Conservation (phyloP, 2,329 filamentous ascomycete species). For the Volutella citrinella region DNA sequence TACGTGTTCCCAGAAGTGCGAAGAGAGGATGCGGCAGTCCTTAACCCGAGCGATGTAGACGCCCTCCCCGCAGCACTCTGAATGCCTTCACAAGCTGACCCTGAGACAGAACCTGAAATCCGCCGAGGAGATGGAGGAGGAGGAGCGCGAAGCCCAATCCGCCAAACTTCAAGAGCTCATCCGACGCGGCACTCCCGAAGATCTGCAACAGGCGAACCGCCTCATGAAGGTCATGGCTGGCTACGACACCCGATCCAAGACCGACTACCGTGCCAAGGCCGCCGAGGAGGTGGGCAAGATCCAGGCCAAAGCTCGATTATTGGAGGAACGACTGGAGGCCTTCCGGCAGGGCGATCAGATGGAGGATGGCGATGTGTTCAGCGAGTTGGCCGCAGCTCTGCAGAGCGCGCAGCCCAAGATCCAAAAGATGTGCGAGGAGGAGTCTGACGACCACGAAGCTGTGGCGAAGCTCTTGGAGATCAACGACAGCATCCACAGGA, state of each 20-base stretch:
- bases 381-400: constrained; percentile 85
- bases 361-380: constrained; percentile 62
- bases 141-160: constrained; percentile 90
- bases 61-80: background rate
- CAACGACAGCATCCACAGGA: constrained; percentile 97
- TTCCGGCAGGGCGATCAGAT: constrained; percentile 81
- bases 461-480: constrained; percentile 95
- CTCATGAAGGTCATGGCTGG: constrained; percentile 99
- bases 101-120: constrained; percentile 78
- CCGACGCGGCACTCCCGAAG: constrained; percentile 83
- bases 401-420: constrained; percentile 97
- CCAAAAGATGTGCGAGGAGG: constrained; percentile 98
- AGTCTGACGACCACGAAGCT: constrained; percentile 93
- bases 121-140: constrained; percentile 97
- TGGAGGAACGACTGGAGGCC: constrained; percentile 89
- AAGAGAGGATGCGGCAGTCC: constrained; percentile 88
- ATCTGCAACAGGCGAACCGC: constrained; percentile 93
- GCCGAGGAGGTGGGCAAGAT: constrained; percentile 93
- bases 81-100: constrained; percentile 38
- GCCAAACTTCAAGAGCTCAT: constrained; percentile 98
- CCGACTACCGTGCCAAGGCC: constrained; percentile 95
- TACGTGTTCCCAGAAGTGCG: constrained; percentile 93
- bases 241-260: constrained; percentile 92
- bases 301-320: constrained; percentile 86
- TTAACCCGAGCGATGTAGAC: constrained; percentile 94